These are phyloP conservation scores for Aspergillus glaucus DNA, from an alignment of 2,329 filamentous ascomycete species.

Conservation along the genomic window DNA sequence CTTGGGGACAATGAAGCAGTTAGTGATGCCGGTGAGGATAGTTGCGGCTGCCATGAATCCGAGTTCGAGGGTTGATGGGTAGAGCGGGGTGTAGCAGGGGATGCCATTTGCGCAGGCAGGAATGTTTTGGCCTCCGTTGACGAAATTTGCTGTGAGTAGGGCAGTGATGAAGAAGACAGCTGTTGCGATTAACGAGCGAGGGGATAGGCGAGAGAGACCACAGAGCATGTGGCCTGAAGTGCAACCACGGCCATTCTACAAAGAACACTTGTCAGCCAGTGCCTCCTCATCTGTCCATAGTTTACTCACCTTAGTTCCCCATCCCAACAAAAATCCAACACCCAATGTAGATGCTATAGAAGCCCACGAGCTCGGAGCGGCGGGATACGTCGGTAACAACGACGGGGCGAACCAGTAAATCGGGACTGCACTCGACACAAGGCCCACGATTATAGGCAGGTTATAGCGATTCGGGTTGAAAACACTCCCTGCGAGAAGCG, in stretches of 20 bases:
- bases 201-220: conserved; percentile 44
- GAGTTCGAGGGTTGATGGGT: conserved; percentile 33
- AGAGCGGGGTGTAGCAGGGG: conserved; percentile 44
- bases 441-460: conserved; percentile 41
- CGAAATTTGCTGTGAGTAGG: conserved; percentile 38
- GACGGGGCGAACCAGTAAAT: conserved; percentile 40
- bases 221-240: conserved; percentile 54
- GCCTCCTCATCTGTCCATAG: neutral
- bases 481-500: conserved; percentile 39
- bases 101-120: conserved; percentile 30
- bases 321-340: conserved; percentile 43
- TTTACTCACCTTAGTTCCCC: conserved; percentile 46
- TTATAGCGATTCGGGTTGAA: conserved; percentile 37
- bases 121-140: conserved; percentile 30
- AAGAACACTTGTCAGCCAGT: neutral
- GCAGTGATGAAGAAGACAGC: conserved; percentile 40
- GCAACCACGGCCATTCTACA: conserved; percentile 44
- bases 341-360: conserved; percentile 34
- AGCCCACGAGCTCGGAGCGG: conserved; percentile 26
- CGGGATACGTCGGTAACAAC: conserved; percentile 39
- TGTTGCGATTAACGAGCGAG: conserved; percentile 45
- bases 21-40: conserved; percentile 23
- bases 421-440: conserved; percentile 40
- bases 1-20: conserved; percentile 28
- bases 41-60: conserved; percentile 29